Evolutionary conservation across 2,329 filamentous ascomycete genomes (phyloP).

Genomic region (Ophiostoma sp.): DNA sequence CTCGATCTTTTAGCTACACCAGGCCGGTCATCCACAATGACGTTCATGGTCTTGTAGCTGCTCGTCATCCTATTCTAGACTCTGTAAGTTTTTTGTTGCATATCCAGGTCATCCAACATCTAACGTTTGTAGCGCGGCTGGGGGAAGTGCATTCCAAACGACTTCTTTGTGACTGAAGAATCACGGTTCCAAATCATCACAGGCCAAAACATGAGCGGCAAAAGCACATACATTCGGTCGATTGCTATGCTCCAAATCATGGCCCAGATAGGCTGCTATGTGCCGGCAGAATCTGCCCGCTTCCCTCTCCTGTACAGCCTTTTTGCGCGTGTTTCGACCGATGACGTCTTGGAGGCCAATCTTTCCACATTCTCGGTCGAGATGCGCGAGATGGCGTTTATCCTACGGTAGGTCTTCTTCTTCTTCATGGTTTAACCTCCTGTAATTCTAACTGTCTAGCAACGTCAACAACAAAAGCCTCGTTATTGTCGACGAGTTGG

Average conservation of each 20-base stretch:
- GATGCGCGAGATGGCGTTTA: slow-evolving; percentile 95
- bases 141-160: slow-evolving; percentile 75
- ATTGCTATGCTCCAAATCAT: slow-evolving; percentile 82
- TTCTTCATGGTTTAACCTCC: neutral
- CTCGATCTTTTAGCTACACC: slow-evolving; percentile 51
- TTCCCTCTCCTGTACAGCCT: slow-evolving; percentile 77
- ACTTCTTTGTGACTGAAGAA: slow-evolving; percentile 76
- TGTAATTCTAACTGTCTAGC: slow-evolving; percentile 30
- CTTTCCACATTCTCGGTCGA: slow-evolving; percentile 90
- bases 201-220: slow-evolving; percentile 97
- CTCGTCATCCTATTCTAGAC: slow-evolving; percentile 73
- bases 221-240: slow-evolving; percentile 88
- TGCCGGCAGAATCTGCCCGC: slow-evolving; percentile 77
- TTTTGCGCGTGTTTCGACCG: slow-evolving; percentile 80
- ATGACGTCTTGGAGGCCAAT: slow-evolving; percentile 84
- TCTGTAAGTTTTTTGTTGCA: slow-evolving; percentile 40
- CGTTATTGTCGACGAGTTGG: slow-evolving; percentile 85
- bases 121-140: slow-evolving; percentile 20
- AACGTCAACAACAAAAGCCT: slow-evolving; percentile 74
- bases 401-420: slow-evolving; percentile 51
- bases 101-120: neutral
- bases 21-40: slow-evolving; percentile 63
- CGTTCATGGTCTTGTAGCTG: slow-evolving; percentile 61
- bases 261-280: slow-evolving; percentile 87
- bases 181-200: slow-evolving; percentile 89